Conservation (phyloP, 208 protist species). For the Angomonas ambiguus region DNA sequence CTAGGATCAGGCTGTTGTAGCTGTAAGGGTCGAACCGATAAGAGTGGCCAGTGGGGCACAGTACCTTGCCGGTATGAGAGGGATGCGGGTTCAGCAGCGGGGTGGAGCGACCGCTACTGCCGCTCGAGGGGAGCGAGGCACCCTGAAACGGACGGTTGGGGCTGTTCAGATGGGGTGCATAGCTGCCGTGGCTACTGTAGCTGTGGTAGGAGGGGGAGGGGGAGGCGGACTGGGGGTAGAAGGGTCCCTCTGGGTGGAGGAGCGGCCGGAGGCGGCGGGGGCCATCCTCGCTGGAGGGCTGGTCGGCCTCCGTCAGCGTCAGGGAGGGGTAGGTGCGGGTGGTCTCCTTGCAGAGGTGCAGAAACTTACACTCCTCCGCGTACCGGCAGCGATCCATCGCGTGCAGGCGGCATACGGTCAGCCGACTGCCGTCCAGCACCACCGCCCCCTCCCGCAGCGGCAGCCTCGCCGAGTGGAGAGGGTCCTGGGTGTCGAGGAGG, state of each 20-base stretch:
- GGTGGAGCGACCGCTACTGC: too few relatives aligned
- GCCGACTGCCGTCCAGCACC: constrained; percentile 25
- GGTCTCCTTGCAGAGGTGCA: constrained; percentile 77
- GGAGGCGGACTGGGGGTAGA: too few relatives aligned
- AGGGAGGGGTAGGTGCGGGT: constrained; percentile 26
- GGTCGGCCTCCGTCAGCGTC: constrained; percentile 8
- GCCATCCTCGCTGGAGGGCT: not conserved
- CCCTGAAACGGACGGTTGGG: too few relatives aligned
- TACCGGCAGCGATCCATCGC: constrained; percentile 72
- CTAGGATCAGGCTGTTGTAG: too few relatives aligned
- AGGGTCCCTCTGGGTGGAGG: not conserved
- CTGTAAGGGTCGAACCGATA: too few relatives aligned
- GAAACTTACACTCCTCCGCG: constrained; percentile 79
- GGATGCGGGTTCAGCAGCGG: too few relatives aligned
- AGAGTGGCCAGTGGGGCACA: too few relatives aligned
- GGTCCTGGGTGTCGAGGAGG: constrained; percentile 37
- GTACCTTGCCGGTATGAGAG: too few relatives aligned
- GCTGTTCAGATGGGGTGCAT: too few relatives aligned
- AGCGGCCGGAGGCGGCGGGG: not conserved
- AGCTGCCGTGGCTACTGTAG: too few relatives aligned
- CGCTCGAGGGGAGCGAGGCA: too few relatives aligned
- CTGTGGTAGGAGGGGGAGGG: too few relatives aligned
- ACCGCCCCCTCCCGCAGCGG: constrained; percentile 22
- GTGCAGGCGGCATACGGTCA: constrained; percentile 66
- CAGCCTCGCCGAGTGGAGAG: constrained; percentile 17